A percentile compares a stretch with the other conserved stretches of the same genome.
These are phyloP conservation scores for Eleusine indica DNA, from an alignment of 176 grass and related monocot genomes.

Conservation along the genomic window DNA sequence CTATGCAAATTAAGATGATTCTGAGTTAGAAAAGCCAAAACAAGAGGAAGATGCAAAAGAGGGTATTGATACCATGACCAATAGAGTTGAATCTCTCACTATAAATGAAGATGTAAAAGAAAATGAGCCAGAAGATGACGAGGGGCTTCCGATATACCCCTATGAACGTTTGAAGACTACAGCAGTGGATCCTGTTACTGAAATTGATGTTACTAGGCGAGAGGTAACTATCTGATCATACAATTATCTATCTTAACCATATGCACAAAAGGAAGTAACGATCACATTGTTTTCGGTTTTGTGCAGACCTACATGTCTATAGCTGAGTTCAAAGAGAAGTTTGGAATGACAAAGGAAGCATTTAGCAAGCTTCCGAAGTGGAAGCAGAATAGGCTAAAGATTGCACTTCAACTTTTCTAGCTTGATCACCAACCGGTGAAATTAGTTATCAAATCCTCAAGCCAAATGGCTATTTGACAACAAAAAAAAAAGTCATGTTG, in stretches of 20 bases:
- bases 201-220: constrained; percentile 84
- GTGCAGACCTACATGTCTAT: constrained; percentile 84
- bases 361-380: constrained; percentile 86
- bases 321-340: constrained; percentile 85
- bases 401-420: constrained; percentile 81
- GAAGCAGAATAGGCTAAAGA: constrained; percentile 89
- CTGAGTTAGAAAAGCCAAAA: constrained; percentile 47
- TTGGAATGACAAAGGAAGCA: constrained; percentile 78
- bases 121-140: constrained; percentile 80
- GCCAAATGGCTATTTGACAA: constrained; percentile 34
- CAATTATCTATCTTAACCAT: constrained; percentile 17
- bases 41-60: constrained; percentile 47
- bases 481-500: constrained; percentile 27
- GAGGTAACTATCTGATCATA: constrained; percentile 63
- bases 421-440: constrained; percentile 18
- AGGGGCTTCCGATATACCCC: constrained; percentile 61
- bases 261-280: not conserved
- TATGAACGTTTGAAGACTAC: constrained; percentile 78
- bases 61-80: constrained; percentile 22
- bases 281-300: constrained; percentile 16
- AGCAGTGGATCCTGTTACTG: constrained; percentile 64
- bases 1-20: constrained; percentile 44
- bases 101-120: constrained; percentile 69
- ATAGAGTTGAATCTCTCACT: constrained; percentile 57
- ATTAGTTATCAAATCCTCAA: constrained; percentile 32